A percentile compares a stretch with the other conserved stretches of the same genome.
phyloP scores from a whole-genome alignment of 768 basidiomycete genomes.

The Pisolithus orientalis region DNA sequence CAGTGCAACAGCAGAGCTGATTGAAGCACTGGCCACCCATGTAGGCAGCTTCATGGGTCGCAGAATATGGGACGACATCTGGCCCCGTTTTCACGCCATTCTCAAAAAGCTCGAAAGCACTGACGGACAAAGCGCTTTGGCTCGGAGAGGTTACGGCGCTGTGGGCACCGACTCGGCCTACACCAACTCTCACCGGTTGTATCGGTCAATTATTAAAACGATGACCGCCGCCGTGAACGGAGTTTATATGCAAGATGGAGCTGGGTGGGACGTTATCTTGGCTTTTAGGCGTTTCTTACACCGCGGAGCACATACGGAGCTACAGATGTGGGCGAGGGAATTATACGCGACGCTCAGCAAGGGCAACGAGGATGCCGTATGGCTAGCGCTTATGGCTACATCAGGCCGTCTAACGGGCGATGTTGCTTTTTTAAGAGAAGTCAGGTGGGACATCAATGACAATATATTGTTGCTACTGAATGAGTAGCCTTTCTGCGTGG shows the following conservation, averaged over 20 bases:
- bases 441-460: conserved; percentile 56
- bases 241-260: conserved; percentile 64
- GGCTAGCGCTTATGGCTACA: conserved; percentile 67
- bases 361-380: conserved; percentile 76
- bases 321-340: conserved; percentile 59
- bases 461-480: conserved; percentile 30
- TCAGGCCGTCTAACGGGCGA: conserved; percentile 34
- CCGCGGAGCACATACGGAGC: conserved; percentile 57
- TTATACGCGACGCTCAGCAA: conserved; percentile 56
- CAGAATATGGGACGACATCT: conserved; percentile 86
- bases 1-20: conserved; percentile 61
- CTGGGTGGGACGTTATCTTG: conserved; percentile 78
- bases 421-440: conserved; percentile 45
- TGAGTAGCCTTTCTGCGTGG: conserved; percentile 17
- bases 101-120: conserved; percentile 54
- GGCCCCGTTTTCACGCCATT: conserved; percentile 74
- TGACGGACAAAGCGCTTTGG: conserved; percentile 62
- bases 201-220: conserved; percentile 69
- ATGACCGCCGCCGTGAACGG: conserved; percentile 60
- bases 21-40: conserved; percentile 65
- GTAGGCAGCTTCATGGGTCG: conserved; percentile 83
- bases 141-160: conserved; percentile 43
- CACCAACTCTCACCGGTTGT: conserved; percentile 74
- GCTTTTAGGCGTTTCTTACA: conserved; percentile 75
- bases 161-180: conserved; percentile 68